phyloP scores from a whole-genome alignment of 352 stramenopile genomes.

The Saprolegnia diclina region DNA sequence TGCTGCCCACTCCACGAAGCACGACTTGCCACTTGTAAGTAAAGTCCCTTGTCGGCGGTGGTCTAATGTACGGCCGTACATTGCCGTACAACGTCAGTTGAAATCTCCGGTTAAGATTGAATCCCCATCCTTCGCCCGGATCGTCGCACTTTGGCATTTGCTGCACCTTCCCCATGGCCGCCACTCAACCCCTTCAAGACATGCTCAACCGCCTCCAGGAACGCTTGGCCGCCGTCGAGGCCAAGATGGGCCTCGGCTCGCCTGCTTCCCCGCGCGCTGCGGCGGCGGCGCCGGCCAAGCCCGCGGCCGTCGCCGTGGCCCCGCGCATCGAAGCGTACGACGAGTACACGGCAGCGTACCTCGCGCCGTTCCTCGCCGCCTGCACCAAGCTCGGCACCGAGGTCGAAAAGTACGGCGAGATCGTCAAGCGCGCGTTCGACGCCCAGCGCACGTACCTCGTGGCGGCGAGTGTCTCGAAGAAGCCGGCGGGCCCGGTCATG shows the following conservation, averaged over 20 bases:
- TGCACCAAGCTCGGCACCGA: constrained; percentile 79
- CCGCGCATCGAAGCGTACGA: constrained; percentile 87
- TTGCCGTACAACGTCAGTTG: constrained; percentile 17
- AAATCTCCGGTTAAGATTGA: constrained; percentile 1
- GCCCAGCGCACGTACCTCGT: constrained; percentile 89
- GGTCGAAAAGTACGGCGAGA: constrained; percentile 65
- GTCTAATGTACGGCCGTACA: background rate
- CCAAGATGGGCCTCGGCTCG: constrained; percentile 52
- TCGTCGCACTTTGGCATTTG: constrained; percentile 20
- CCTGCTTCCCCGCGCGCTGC: constrained; percentile 10
- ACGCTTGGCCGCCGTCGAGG: constrained; percentile 77
- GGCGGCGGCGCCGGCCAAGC: constrained; percentile 13
- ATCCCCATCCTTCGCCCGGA: background rate
- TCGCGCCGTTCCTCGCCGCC: constrained; percentile 78
- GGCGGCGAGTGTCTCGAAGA: constrained; percentile 91
- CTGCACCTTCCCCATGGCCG: constrained; percentile 36
- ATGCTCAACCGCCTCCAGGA: constrained; percentile 73
- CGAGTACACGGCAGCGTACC: constrained; percentile 69
- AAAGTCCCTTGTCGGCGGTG: no score
- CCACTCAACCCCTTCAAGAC: constrained; percentile 72
- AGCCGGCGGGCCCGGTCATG: constrained; percentile 68
- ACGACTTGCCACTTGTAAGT: no score
- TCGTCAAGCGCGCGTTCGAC: constrained; percentile 85
- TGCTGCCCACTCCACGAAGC: no score
- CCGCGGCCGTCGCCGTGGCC: constrained; percentile 34